These are phyloP conservation scores for Xylaria polymorpha DNA, from an alignment of 2,329 filamentous ascomycete genomes.

Conservation along the genomic window DNA sequence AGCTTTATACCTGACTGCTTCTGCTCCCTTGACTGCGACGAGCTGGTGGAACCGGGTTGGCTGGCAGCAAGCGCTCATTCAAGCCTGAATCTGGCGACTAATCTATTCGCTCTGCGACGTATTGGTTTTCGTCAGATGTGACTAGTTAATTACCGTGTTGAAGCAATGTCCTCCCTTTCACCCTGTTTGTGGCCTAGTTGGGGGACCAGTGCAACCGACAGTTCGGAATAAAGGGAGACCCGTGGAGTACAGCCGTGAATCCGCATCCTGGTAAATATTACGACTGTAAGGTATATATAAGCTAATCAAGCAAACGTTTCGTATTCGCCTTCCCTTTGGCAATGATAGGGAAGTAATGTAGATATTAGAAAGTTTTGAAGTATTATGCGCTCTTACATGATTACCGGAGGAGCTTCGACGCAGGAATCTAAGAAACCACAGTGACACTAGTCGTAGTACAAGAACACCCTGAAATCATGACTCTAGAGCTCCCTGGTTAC, in stretches of 20 bases:
- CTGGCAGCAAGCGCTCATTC: background rate
- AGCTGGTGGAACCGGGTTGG: background rate
- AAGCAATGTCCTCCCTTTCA: constrained; percentile 15
- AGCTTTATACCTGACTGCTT: constrained; percentile 24
- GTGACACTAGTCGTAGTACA: background rate
- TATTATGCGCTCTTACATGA: background rate
- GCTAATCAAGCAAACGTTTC: background rate
- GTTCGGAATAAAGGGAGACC: background rate
- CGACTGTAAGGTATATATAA: no score
- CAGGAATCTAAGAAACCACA: background rate
- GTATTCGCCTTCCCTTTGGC: background rate
- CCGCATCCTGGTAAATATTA: background rate
- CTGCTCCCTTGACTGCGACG: background rate
- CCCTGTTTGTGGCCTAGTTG: background rate
- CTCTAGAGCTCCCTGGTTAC: background rate
- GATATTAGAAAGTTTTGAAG: background rate
- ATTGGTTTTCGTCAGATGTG: background rate
- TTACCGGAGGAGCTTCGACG: background rate
- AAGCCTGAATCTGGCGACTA: background rate
- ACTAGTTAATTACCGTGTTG: constrained; percentile 7
- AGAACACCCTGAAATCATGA: background rate
- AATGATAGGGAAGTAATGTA: no score
- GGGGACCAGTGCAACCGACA: constrained; percentile 12
- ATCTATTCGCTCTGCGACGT: constrained; percentile 6
- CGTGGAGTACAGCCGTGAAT: background rate